Base-by-base conservation (phyloP, 306 rosid species). In the Styphnolobium japonicum region DNA sequence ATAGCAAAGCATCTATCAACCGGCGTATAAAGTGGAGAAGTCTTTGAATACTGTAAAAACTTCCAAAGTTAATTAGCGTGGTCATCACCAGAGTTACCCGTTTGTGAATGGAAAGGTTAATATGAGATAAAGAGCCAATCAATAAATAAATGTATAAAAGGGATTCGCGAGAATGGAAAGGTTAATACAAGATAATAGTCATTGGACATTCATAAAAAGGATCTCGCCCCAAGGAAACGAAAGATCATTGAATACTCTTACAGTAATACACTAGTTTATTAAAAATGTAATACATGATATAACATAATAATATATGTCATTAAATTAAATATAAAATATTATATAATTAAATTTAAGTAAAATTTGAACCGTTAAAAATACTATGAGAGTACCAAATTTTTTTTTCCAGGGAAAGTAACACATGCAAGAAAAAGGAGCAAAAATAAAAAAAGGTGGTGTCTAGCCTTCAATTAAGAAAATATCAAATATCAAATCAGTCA, bases 91-190 rank as follows among this genome's bases (percentile, higher is more conserved):
- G 7, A 15, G 48, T 61, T n/a, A 64, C 65, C 78, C 73, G 1
- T 61, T 80, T 5, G 65, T 70, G 78, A 79, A 60, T 78, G 58
- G 53, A 57, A 68, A 56, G 82, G 82, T 68, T 68, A 76, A 45
- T 52, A 4, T 34, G 10, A 39, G 27, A 16, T 27, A 7, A 51
- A 36, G 66, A 27, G 83, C 2, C 48, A 49, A 23, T 61, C 25
- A n/a, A 37, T 27, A 18, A 42, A 60, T 6, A 12, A 55, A 55
- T 74, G 5, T 15, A n/a, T n/a, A 2, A n/a, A 70, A 48, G 40
- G 53, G 67, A 29, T 37, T 9, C 36, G 12, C 51, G 53, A 22
- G 25, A 21, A 16, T 27, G 40, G 43, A 73, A 74, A 75, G 34
- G 70, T 61, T 61, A 75, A 34, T 5, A 60, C 14, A 3, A 25